Evolutionary conservation across 164 flowering plant species (phyloP).

Genomic region (Taxillus chinensis): DNA sequence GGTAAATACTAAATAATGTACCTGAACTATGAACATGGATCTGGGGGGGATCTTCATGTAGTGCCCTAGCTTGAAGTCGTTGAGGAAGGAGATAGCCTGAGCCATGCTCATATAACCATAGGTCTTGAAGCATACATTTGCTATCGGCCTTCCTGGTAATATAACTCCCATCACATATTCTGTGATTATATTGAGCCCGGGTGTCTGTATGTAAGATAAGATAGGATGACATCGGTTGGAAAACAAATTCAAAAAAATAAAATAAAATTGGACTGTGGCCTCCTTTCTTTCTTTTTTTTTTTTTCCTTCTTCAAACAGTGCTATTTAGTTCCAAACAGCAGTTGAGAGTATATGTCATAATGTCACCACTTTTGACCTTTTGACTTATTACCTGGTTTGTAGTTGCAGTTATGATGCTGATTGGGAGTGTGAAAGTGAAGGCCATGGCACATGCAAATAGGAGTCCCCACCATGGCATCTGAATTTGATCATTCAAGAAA

Average conservation of each 20-base stretch:
- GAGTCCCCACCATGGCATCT: conserved; percentile 61
- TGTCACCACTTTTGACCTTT: no score
- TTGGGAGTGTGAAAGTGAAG: conserved; percentile 42
- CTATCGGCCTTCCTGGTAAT: conserved; percentile 54
- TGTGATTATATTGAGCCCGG: conserved; percentile 58
- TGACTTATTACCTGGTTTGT: conserved; percentile 34
- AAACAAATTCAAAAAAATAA: no score
- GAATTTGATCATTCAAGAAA: conserved; percentile 35
- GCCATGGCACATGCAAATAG: conserved; percentile 38
- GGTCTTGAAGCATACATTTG: conserved; percentile 54
- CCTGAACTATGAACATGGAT: conserved; percentile 73
- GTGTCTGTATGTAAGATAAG: conserved; percentile 31
- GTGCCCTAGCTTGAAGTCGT: conserved; percentile 57
- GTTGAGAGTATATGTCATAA: no score
- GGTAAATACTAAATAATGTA: conserved; percentile 7
- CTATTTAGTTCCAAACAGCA: no score
- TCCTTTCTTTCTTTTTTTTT: no score
- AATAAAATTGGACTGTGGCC: no score
- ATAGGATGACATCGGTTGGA: background rate
- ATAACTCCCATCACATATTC: conserved; percentile 56
- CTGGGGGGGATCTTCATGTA: conserved; percentile 74
- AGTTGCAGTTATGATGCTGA: conserved; percentile 50
- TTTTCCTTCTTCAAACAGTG: no score
- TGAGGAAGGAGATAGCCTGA: conserved; percentile 58
- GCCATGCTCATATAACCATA: conserved; percentile 68